Evolutionary conservation across 306 rosid species (phyloP), one percentile per base, ranked within the genome.

Genomic region (Cucumis hystrix): DNA sequence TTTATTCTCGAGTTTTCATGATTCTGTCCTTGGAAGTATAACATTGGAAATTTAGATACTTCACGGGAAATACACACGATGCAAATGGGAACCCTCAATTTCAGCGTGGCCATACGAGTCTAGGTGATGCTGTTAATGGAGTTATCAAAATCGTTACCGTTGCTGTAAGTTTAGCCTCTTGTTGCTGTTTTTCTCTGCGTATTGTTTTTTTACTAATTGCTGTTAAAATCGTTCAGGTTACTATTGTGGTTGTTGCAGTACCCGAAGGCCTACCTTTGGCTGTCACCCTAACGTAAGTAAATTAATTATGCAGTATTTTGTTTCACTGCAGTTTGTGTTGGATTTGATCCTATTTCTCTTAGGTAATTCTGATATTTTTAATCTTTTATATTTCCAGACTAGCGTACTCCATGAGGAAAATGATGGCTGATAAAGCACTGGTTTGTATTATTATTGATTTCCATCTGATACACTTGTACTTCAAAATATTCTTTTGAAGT

Each of bases 261-360:
- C 97, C 97, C 54, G 99, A 95, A 85, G 99, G 99, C 79, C 93
- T 95, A 33, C 99, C 99, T 76, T 85, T 95, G 90, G 99, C 99
- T 41, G 99, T 95, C 70, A 95, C 99, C 69, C 87, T 95, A 80
- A 95, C 97, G 99, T 92, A 88, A 82, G 97, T 82, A 71, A 88
- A 82, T 97, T 82, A 71, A 71, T 11, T 23, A 51, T 70, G 37
- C 39, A 45, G 11, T 28, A n/a, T 45, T 45, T 45, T 45, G 56
- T 69, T 7, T 11, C 23, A 45, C 59, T 47, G 60, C 15, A 71
- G 58, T 71, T 47, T 49, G 41, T 71, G 60, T 69, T 69, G 20
- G 54, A 69, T 23, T 69, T 45, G 37, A 23, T 45, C 33, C 41
- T 18, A 15, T 57, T 14, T 70, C 10, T 23, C 60, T 47, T 12